Evolutionary conservation across 2,329 filamentous ascomycete genomes (phyloP).

Genomic region (Cryphonectria radicalis): DNA sequence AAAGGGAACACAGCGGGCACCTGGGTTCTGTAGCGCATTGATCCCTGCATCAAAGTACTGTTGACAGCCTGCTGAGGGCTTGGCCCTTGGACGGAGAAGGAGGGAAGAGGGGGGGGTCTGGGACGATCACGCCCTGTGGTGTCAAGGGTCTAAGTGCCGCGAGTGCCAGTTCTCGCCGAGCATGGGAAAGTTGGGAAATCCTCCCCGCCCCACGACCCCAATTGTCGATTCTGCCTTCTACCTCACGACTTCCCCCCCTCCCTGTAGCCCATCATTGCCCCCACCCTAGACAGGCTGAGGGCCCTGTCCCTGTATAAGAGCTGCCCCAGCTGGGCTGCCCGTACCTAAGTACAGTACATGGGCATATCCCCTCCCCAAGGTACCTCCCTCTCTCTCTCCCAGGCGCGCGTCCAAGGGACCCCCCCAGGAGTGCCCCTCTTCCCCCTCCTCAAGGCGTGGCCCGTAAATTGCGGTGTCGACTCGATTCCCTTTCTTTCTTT

Average conservation of each 20-base stretch:
- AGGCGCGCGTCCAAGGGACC: conserved; percentile 1
- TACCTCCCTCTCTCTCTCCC: not conserved
- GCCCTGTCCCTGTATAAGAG: not conserved
- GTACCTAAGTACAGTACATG: not conserved
- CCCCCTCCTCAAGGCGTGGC: not conserved
- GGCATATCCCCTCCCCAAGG: not conserved
- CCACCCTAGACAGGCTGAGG: not conserved
- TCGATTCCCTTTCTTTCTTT: not conserved
- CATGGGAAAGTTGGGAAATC: conserved; percentile 10
- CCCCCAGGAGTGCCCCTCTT: not conserved
- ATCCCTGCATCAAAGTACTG: conserved; percentile 3
- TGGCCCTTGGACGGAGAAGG: not conserved
- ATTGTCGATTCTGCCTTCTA: conserved; percentile 15
- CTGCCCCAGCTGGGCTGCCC: not conserved
- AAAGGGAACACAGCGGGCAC: conserved; percentile 4
- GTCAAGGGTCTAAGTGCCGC: not conserved
- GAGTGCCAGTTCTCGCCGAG: not conserved
- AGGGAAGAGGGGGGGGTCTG: not conserved
- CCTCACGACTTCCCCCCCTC: conserved; percentile 7
- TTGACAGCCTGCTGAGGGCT: not conserved
- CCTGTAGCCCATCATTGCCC: not conserved
- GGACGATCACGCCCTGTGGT: not conserved
- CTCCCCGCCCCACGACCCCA: conserved; percentile 8
- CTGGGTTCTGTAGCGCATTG: not conserved
- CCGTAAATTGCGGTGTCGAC: conserved; percentile 11